Percentiles rank a stretch among this genome's conserved stretches.
These are phyloP conservation scores for Fusarium drepaniforme DNA, from an alignment of 2,329 filamentous ascomycete genomes.

Conservation along the genomic window DNA sequence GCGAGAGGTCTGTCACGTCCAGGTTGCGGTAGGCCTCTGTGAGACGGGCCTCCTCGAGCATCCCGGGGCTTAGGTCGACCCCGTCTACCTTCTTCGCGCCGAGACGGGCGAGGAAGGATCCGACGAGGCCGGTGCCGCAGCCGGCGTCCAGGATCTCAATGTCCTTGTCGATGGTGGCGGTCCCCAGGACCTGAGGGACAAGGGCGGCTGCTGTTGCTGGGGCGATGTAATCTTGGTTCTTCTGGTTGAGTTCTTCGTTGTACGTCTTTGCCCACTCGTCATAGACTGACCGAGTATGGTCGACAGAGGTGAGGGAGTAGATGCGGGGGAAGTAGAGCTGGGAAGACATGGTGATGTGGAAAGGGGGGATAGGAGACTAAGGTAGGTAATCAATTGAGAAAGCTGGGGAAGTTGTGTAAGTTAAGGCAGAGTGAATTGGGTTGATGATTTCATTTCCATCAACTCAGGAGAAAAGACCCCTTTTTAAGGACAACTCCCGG, in stretches of 20 bases:
- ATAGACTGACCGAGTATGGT: conserved; percentile 48
- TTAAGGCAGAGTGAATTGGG: conserved; percentile 5
- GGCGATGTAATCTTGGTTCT: conserved; percentile 56
- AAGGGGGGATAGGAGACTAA: neutral
- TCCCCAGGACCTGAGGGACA: conserved; percentile 47
- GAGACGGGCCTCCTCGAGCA: conserved; percentile 64
- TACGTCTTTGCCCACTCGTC: conserved; percentile 53
- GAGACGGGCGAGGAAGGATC: conserved; percentile 57
- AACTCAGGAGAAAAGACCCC: conserved; percentile 18
- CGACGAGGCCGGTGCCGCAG: conserved; percentile 68
- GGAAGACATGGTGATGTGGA: conserved; percentile 39
- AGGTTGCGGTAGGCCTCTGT: conserved; percentile 61
- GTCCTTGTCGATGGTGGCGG: conserved; percentile 36
- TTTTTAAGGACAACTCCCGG: conserved; percentile 24
- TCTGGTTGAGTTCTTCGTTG: conserved; percentile 50
- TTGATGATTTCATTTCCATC: conserved; percentile 14
- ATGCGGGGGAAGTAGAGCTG: conserved; percentile 42
- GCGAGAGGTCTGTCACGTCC: conserved; percentile 59
- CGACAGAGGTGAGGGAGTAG: conserved; percentile 43
- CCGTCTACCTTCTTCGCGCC: conserved; percentile 63
- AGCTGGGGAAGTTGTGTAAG: neutral
- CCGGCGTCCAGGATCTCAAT: conserved; percentile 63
- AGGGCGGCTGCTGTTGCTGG: conserved; percentile 53
- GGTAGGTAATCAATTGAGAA: conserved; percentile 11
- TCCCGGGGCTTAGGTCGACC: conserved; percentile 63